Percentiles rank a stretch among this genome's conserved stretches.
Conservation (phyloP, 352 stramenopile species). For the Phytophthora vignae region DNA sequence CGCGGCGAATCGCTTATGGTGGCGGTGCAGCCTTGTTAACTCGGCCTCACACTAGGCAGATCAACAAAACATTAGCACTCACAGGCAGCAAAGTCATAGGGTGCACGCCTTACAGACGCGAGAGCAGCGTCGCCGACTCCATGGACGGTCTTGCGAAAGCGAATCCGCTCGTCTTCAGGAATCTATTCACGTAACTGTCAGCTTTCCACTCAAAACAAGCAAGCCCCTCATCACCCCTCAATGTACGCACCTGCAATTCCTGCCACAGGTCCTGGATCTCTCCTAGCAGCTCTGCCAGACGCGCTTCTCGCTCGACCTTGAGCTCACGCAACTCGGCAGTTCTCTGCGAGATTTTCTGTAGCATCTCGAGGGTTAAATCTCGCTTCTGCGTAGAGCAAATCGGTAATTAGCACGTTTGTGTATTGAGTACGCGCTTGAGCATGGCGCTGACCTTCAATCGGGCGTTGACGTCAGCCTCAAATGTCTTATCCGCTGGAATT, state of each 20-base stretch:
- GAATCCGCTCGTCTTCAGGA: conserved; percentile 35
- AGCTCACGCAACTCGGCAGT: conserved; percentile 45
- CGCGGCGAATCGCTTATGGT: conserved; percentile 36
- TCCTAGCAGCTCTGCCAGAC: conserved; percentile 37
- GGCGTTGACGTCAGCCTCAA: conserved; percentile 27
- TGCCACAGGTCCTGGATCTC: conserved; percentile 47
- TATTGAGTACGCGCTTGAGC: background rate
- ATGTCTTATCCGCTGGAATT: conserved; percentile 25
- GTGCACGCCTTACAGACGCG: conserved; percentile 27
- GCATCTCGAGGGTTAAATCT: conserved; percentile 39
- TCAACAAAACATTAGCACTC: background rate
- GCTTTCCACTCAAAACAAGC: background rate
- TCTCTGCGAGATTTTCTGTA: conserved; percentile 44
- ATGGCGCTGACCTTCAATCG: conserved; percentile 31
- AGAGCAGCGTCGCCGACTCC: conserved; percentile 36
- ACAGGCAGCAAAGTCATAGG: background rate
- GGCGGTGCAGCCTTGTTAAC: conserved; percentile 35
- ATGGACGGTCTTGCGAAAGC: conserved; percentile 35
- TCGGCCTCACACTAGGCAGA: conserved; percentile 33
- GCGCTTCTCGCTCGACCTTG: conserved; percentile 32
- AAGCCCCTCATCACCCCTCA: background rate
- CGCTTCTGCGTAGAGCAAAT: conserved; percentile 23
- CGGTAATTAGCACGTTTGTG: background rate
- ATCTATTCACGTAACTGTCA: conserved; percentile 22
- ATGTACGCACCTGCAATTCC: conserved; percentile 32